Base-by-base conservation (phyloP, 768 basidiomycete genomes). In the Suillus fuscotomentosus region DNA sequence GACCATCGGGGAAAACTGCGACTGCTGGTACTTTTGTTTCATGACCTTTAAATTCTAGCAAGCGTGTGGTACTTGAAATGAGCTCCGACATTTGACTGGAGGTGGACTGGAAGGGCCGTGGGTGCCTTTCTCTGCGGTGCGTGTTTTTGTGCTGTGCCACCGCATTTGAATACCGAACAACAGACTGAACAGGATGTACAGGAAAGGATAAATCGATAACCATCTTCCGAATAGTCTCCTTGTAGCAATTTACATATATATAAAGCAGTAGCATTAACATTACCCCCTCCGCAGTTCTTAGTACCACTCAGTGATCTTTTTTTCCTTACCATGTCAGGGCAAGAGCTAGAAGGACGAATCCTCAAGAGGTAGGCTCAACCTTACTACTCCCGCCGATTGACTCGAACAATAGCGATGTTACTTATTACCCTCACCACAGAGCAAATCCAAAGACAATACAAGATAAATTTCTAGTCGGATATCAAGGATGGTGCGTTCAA, bases 391-490 rank as follows among this genome's bases (percentile, higher is more conserved):
- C 43, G 20, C 43, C 1, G 9, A 45, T 42, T 7, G 10, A 48
- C 31, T 31, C 31, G 31, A 22, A 11, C 47, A 22, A n/a, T 22
- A 13, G 47, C 11, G 11, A 48, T 47, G 47, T 48, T 48, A 11
- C 47, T 48, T 48, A 48, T 56, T 6, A 48, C 34, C n/a, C 5
- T 57, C 34, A 42, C n/a, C 14, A 36, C 63, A 82, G 90, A 66
- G 88, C 89, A 10, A 82, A 90, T 71, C 86, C 92, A 27, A 83
- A 82, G 7, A 92, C 90, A 10, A 92, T 95, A 54, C 90, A 92
- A 63, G 85, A 92, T 78, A 95, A 94, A 71, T 86, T 93, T 69
- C 76, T 95, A 36, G 90, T 94, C 0, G 92, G 92, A 41, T 94
- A 94, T 74, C 93, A 94, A 76, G 93, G 92, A 73, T 94, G 92